Evolutionary conservation across 106 monocot species (phyloP), one percentile per base, ranked within the genome.

Genomic region (Dioscorea dumetorum): DNA sequence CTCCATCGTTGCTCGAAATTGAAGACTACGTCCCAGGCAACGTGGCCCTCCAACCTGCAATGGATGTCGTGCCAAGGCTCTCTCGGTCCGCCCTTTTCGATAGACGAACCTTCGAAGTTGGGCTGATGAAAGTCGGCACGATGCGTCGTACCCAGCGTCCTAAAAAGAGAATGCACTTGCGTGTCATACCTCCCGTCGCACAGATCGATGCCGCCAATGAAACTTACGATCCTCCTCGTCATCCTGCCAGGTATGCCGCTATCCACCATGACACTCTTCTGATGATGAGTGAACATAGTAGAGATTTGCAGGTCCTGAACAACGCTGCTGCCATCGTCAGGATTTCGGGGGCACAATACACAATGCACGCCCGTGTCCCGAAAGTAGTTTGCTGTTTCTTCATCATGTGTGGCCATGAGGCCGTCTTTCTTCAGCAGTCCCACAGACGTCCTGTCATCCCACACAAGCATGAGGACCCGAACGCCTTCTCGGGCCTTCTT

Each of bases 61-160:
- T 84, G 84, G 10, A 84, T 73, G 53, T 84, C 84, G 33, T 84
- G 84, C 84, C 84, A 84, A 2, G 84, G 84, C 67, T 84, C 80
- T 49, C 84, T 76, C 21, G 84, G 84, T n/a, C 80, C 77, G 0
- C 83, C 83, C 16, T 79, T 83, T 60, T 58, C 24, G 57, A 79
- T 57, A 8, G 79, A 68, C 28, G 83, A 75, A 11, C 72, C 79
- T 5, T 71, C 14, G 22, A 79, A 83, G 48, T 79, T 83, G 4
- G 83, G 83, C 76, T 83, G 83, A 41, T 83, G 83, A 58, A 83
- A 83, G 58, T 83, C 83, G 0, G 41, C 16, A 15, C 33, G 33
- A 41, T 83, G 83, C 20, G 49, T 50, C 8, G 58, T 63, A 22
- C 33, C 72, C 13, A 83, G 58, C 0, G 83, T 83, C 68, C 72